Evolutionary conservation across 2,329 filamentous ascomycete genomes (phyloP), one percentile per base, ranked within the genome.

Genomic region (Diaporthe citriasiana): DNA sequence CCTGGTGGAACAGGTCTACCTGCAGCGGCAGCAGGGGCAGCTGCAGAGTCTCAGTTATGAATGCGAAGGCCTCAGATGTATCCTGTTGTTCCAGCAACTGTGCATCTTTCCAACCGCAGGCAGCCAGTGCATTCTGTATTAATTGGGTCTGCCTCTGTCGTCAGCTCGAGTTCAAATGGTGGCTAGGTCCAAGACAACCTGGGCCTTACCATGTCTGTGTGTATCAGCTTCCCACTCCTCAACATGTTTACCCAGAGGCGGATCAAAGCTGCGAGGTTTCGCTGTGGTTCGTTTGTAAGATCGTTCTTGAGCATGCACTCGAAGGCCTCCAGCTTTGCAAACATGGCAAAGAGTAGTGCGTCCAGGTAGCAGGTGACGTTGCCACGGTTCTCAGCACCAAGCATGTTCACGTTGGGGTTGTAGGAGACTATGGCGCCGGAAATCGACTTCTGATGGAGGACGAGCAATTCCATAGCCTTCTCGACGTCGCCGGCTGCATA

Each of bases 341-440:
- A 98, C 95, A 99, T 98, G 82, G 96, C 93, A 81, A 98, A 98
- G 1, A 99, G 88, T 30, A 98, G 85, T 0, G 96, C 90, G 82
- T 98, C 97, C 22, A 98, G 87, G 81, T 97, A 98, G 85, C 97
- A 99, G n/a, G 96, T 98, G 47, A 98, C 95, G 63, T 90, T 91
- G 57, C 93, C 89, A 63, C 95, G 89, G 80, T 99, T 99, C 78
- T 94, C 93, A 17, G 97, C 96, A 9, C 97, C 97, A 6, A 94
- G 85, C 85, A 98, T 91, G 73, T 89, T 89, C 10, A 93, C 88
- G 70, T 88, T 88, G 12, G 94, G 91, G 72, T 94, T 89, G 84
- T 94, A 97, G 22, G 91, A 90, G 76, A 91, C 88, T 77, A 98
- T 89, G 53, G 94, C 90, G 22, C 96, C 95, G 40, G 94, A 90